Evolutionary conservation across 2,329 filamentous ascomycete genomes (phyloP), one percentile per base, ranked within the genome.

Genomic region (Colletotrichum australisinense): DNA sequence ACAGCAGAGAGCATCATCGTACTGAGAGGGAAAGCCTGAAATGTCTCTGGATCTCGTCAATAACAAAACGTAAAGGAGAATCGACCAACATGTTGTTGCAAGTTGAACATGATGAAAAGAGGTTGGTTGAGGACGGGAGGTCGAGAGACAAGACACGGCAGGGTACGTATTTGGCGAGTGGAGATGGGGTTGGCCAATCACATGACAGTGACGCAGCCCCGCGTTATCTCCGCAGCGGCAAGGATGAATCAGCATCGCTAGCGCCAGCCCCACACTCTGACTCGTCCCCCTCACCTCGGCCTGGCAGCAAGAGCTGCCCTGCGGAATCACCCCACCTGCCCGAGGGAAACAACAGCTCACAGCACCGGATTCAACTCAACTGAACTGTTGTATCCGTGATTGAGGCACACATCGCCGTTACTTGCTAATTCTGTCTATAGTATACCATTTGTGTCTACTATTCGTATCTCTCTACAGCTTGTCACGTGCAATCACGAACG

Each of bases 171-270:
- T n/a, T 22, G 24, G 6, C 22, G 2, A 16, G 42, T 16, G 16
- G 19, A 24, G 26, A 42, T 19, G 8, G 16, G n/a, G 8, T 24
- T 22, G 9, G 12, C 35, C 68, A 60, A 69, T 24, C n/a, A 59
- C 2, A 26, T 14, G 12, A 4, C 1, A 6, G 14, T 49, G 14
- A 32, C 14, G 62, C 67, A 69, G 64, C 59, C 42, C 70, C 70
- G 70, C 59, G 46, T 64, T 64, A 69, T 73, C 59, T 64, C 69
- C 69, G 62, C n/a, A 11, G 19, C 46, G 26, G n/a, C 46, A 35
- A 28, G 24, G 59, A 26, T 19, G 38, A 26, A 60, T 12, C 58
- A 46, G 35, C 22, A 22, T 22, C 35, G 59, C 19, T 62, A 63
- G 38, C 38, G 59, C 59, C 7, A 16, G 42, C 19, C 26, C 55